Evolutionary conservation across 805 yeast genomes (phyloP).

Genomic region (Ogataea henricii): DNA sequence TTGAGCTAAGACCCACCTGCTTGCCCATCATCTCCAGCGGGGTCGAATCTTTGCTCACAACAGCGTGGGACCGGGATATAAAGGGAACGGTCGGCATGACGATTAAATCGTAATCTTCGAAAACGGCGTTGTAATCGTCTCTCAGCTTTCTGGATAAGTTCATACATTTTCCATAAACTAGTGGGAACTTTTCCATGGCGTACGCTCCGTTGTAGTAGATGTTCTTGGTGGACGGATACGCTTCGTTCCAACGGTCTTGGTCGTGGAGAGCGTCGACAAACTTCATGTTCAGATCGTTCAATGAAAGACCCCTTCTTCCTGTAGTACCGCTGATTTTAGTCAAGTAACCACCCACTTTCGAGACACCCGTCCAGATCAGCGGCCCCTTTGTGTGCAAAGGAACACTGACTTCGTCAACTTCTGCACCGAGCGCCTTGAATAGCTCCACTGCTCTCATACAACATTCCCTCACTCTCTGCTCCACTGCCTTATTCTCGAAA

Average conservation of each 20-base stretch:
- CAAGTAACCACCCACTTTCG: constrained; percentile 27
- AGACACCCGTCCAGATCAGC: constrained; percentile 38
- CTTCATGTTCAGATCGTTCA: constrained; percentile 15
- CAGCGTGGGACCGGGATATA: constrained; percentile 31
- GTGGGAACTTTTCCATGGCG: constrained; percentile 34
- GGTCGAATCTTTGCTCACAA: constrained; percentile 15
- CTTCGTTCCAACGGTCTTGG: constrained; percentile 13
- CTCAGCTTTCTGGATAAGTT: constrained; percentile 35
- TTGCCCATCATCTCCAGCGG: constrained; percentile 30
- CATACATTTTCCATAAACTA: constrained; percentile 35
- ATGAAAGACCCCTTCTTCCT: constrained; percentile 24
- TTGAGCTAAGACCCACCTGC: constrained; percentile 34
- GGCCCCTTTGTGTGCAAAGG: constrained; percentile 40
- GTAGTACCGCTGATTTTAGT: constrained; percentile 13
- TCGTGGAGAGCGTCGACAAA: constrained; percentile 10
- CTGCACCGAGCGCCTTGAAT: constrained; percentile 35
- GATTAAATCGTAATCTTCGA: constrained; percentile 34
- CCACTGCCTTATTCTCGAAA: constrained; percentile 35
- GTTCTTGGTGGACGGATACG: constrained; percentile 19
- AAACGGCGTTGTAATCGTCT: constrained; percentile 33
- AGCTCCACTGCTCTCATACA: constrained; percentile 32
- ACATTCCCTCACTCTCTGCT: constrained; percentile 28
- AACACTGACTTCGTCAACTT: constrained; percentile 37
- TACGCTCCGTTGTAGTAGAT: constrained; percentile 34
- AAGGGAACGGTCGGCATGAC: constrained; percentile 36